Conservation (phyloP, 176 grass and related monocot species). For the Olyra latifolia region DNA sequence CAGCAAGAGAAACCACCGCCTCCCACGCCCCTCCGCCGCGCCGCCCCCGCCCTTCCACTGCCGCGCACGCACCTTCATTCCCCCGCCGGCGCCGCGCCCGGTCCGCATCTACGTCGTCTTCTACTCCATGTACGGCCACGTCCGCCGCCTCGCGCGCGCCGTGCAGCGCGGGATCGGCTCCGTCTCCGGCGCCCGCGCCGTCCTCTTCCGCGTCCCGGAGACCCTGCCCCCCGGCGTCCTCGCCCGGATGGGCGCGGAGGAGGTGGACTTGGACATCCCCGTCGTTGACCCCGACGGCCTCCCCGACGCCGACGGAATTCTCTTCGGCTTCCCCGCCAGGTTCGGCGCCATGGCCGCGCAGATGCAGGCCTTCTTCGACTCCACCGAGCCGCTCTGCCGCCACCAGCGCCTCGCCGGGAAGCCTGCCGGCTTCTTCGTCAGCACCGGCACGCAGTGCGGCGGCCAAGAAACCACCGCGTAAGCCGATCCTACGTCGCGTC, state of each 20-base stretch:
- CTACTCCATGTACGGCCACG: constrained; percentile 57
- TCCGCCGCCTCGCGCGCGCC: constrained; percentile 35
- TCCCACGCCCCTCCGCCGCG: background rate
- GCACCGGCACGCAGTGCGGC: constrained; percentile 54
- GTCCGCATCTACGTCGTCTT: constrained; percentile 48
- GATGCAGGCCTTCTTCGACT: constrained; percentile 64
- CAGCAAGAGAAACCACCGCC: constrained; percentile 43
- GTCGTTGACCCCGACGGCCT: constrained; percentile 29
- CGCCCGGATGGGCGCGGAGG: constrained; percentile 36
- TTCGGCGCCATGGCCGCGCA: constrained; percentile 56
- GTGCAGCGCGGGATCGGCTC: constrained; percentile 43
- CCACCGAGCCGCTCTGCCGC: constrained; percentile 37
- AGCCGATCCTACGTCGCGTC: background rate
- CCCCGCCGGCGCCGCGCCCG: background rate
- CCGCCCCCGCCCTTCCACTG: background rate
- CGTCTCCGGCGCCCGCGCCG: constrained; percentile 26
- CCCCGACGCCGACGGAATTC: constrained; percentile 33
- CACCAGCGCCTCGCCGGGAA: constrained; percentile 51
- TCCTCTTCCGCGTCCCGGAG: constrained; percentile 53
- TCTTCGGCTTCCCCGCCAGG: constrained; percentile 52
- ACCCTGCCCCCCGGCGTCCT: constrained; percentile 41
- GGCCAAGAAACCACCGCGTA: constrained; percentile 63
- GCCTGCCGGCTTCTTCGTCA: constrained; percentile 54
- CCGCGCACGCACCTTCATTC: constrained; percentile 15
- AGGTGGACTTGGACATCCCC: constrained; percentile 25